Evolutionary conservation across 345 rosid genomes (phyloP).

Genomic region (Populus davidiana): DNA sequence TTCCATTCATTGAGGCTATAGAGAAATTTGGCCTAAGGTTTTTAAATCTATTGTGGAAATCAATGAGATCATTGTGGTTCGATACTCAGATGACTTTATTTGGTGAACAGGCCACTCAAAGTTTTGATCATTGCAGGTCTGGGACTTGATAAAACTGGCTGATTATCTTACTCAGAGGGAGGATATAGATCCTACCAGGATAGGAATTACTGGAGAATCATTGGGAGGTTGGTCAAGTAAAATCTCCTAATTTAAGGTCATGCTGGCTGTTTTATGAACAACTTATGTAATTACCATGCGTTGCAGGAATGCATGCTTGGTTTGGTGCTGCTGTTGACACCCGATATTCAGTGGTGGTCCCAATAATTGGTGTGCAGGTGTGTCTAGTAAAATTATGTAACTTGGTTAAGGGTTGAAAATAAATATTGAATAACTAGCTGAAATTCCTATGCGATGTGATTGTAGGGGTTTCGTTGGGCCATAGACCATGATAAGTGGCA

Average conservation of each 20-base stretch:
- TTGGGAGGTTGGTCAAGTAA: slow-evolving; percentile 70
- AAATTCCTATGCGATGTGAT: slow-evolving; percentile 13
- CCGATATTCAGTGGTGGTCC: slow-evolving; percentile 63
- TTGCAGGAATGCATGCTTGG: slow-evolving; percentile 96
- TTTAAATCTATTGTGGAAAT: background rate
- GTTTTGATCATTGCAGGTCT: slow-evolving; percentile 42
- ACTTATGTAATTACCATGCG: slow-evolving; percentile 11
- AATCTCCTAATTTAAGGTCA: background rate
- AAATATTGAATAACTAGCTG: slow-evolving; percentile 3
- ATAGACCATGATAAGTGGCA: slow-evolving; percentile 76
- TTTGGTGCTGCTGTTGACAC: slow-evolving; percentile 82
- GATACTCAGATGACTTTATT: slow-evolving; percentile 4
- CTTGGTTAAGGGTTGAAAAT: background rate
- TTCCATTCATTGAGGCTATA: slow-evolving; percentile 4
- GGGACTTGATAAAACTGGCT: slow-evolving; percentile 89
- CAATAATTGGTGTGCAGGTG: slow-evolving; percentile 91
- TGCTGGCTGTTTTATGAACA: slow-evolving; percentile 7
- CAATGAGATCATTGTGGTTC: background rate
- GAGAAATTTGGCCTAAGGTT: background rate
- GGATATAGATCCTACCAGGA: slow-evolving; percentile 70
- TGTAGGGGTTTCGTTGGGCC: slow-evolving; percentile 88
- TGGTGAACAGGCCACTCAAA: slow-evolving; percentile 5
- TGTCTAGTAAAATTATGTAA: background rate
- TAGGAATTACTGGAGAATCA: slow-evolving; percentile 90
- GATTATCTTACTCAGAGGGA: slow-evolving; percentile 74